Percentiles rank a stretch among this genome's conserved stretches.
Evolutionary conservation across 306 rosid species (phyloP).

Genomic region (Adenanthera pavonina): DNA sequence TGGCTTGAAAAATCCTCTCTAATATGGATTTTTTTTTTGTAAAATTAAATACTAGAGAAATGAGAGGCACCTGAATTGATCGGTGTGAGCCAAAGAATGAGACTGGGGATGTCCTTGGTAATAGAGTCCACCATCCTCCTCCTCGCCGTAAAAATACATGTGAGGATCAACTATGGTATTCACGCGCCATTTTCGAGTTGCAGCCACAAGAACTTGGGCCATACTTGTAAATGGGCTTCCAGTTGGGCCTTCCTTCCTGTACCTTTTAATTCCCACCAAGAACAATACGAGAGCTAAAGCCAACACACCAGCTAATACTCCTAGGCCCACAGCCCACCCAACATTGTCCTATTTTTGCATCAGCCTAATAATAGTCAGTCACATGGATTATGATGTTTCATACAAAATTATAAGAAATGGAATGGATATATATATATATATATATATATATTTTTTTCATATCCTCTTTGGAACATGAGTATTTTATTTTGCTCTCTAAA

Average conservation of each 20-base stretch:
- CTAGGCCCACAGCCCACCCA: slow-evolving; percentile 70
- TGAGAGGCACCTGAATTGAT: slow-evolving; percentile 53
- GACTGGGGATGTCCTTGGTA: slow-evolving; percentile 25
- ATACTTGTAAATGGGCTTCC: slow-evolving; percentile 67
- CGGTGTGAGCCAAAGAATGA: slow-evolving; percentile 34
- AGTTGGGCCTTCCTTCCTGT: slow-evolving; percentile 47
- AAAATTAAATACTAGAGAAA: neutral
- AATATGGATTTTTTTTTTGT: too few relatives aligned
- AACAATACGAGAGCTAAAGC: slow-evolving; percentile 56
- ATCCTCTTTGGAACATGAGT: too few relatives aligned
- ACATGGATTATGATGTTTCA: too few relatives aligned
- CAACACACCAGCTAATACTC: slow-evolving; percentile 56
- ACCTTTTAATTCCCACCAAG: slow-evolving; percentile 57
- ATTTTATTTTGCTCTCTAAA: too few relatives aligned
- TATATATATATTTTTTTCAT: too few relatives aligned
- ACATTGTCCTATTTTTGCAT: slow-evolving; percentile 53
- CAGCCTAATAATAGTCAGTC: too few relatives aligned
- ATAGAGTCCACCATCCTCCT: neutral
- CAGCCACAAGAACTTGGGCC: slow-evolving; percentile 66
- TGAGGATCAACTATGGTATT: neutral
- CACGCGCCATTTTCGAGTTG: slow-evolving; percentile 56
- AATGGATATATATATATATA: too few relatives aligned
- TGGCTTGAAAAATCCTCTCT: too few relatives aligned
- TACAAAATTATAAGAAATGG: too few relatives aligned
- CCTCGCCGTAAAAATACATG: slow-evolving; percentile 39